Evolutionary conservation across 2,329 filamentous ascomycete species (phyloP).

Genomic region (Cladorrhinum sp.): DNA sequence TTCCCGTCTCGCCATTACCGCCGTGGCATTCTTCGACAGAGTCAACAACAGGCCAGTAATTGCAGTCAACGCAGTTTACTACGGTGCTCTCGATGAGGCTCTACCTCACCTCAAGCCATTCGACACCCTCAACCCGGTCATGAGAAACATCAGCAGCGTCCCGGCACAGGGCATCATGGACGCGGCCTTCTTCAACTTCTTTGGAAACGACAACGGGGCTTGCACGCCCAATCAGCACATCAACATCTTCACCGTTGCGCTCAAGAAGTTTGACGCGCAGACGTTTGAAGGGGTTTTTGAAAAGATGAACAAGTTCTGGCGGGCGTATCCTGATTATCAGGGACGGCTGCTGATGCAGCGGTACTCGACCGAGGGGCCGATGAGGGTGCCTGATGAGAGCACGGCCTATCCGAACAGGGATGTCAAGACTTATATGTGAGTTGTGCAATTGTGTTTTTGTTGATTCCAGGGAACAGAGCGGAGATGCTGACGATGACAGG

Average conservation of each 20-base stretch:
- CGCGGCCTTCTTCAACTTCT: neutral
- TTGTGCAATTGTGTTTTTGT: too few species aligned
- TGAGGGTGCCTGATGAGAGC: too few species aligned
- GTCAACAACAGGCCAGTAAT: too few species aligned
- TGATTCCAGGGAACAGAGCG: too few species aligned
- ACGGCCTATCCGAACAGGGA: too few species aligned
- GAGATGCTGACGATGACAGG: too few species aligned
- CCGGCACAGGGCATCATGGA: neutral
- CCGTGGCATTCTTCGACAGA: too few species aligned
- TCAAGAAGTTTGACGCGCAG: neutral
- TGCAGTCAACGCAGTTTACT: neutral
- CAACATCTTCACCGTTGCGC: neutral
- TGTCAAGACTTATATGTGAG: too few species aligned
- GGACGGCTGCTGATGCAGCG: too few species aligned
- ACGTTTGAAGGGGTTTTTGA: neutral
- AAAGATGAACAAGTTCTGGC: neutral
- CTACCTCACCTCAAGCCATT: neutral
- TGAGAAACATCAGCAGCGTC: neutral
- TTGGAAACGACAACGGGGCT: neutral
- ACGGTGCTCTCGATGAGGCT: neutral
- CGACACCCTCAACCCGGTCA: neutral
- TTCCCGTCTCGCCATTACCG: too few species aligned
- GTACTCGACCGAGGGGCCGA: too few species aligned
- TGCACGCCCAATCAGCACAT: neutral
- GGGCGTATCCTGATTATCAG: neutral